Evolutionary conservation across 2,329 filamentous ascomycete genomes (phyloP), one percentile per base, ranked within the genome.

Genomic region (Fusarium sp.): DNA sequence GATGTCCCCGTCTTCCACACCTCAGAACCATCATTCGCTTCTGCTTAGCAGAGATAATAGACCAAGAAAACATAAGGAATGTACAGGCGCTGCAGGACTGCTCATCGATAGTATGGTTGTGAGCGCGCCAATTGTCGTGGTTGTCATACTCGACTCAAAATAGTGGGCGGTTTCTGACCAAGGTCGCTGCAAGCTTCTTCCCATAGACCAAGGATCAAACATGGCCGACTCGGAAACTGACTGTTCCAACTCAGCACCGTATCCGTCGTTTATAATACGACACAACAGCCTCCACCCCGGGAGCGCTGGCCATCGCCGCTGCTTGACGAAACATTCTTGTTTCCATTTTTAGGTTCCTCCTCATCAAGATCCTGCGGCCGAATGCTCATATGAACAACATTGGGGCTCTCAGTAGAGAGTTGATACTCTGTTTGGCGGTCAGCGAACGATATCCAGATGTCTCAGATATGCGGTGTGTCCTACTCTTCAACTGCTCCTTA

Each of bases 311-410:
- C 75, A 24, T 79, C 76, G 7, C 77, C 76, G 36, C 77, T 73
- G 8, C 78, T 74, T n/a, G 78, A 74, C 36, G 78, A 72, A 35
- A 77, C 71, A 63, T 72, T 74, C 70, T 78, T 80, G 75, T 89
- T 91, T 56, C 85, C 83, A 31, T 85, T 85, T 72, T 89, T 90
- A 53, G 90, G 88, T 67, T 92, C 90, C 70, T 91, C 88, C 71
- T 95, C 92, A 65, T 96, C 89, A 60, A 94, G 85, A 72, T 96
- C 92, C 72, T 93, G 90, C 3, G 93, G 93, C 69, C 91, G 91
- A 69, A 97, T 88, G 6, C 91, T 94, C 92, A 97, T 96, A 76
- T 97, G 93, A n/a, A 97, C 88, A 26, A 96, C 91, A 67, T 96
- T 96, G 7, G 91, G 86, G 10, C 83, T 81, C 62, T 92, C 89